phyloP scores from a whole-genome alignment of 495 filamentous ascomycete species.

The Neurospora africana region DNA sequence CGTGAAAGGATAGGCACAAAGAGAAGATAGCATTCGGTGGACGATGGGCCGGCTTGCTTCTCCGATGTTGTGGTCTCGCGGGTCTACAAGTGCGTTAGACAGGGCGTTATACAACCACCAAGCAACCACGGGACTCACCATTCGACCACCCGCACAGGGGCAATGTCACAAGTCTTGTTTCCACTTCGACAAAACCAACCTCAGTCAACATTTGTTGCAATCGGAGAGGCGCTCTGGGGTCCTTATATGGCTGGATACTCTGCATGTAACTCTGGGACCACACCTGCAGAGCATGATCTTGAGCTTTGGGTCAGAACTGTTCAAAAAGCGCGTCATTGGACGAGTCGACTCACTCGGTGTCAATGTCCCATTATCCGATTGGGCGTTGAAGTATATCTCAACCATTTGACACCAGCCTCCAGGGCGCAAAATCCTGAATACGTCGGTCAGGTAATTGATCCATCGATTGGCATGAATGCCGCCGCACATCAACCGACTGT shows the following conservation, averaged over 20 bases:
- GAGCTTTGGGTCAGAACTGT: constrained; percentile 4
- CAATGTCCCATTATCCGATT: constrained; percentile 82
- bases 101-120: background rate
- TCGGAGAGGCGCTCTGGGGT: constrained; percentile 56
- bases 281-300: constrained; percentile 57
- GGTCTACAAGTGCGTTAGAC: constrained; percentile 34
- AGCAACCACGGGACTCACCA: constrained; percentile 35
- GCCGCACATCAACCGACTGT: constrained; percentile 68
- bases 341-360: constrained; percentile 38
- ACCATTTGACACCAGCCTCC: constrained; percentile 87
- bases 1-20: constrained; percentile 54
- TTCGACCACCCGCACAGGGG: constrained; percentile 67
- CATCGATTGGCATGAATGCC: constrained; percentile 72
- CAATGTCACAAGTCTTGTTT: constrained; percentile 55
- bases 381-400: constrained; percentile 78
- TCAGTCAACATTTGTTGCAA: constrained; percentile 51
- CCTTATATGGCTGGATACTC: constrained; percentile 56
- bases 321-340: background rate
- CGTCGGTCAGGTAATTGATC: constrained; percentile 69
- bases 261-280: constrained; percentile 64
- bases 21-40: constrained; percentile 46
- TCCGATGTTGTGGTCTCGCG: constrained; percentile 53
- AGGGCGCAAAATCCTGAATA: constrained; percentile 43
- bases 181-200: constrained; percentile 67
- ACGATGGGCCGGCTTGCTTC: constrained; percentile 50